These are phyloP conservation scores for Aegilops bicornis DNA, from an alignment of 176 grass and related monocot species.

Conservation along the genomic window DNA sequence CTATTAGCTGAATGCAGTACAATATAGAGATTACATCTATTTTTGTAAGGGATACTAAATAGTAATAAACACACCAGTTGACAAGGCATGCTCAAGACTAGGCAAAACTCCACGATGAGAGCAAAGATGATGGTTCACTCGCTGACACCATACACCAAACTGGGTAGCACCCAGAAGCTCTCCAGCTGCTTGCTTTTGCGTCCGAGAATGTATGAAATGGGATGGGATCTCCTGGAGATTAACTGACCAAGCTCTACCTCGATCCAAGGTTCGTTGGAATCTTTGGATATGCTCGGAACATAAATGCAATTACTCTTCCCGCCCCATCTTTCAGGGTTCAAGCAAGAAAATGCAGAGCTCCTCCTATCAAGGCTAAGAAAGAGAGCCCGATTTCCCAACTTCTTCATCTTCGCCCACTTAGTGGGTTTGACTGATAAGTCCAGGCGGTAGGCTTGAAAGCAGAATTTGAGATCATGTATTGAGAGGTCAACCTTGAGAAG, in stretches of 20 bases:
- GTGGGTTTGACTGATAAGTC: constrained; percentile 10
- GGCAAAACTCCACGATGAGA: neutral
- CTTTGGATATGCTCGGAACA: neutral
- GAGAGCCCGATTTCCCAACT: constrained; percentile 42
- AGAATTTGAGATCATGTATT: neutral
- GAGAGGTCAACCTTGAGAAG: neutral
- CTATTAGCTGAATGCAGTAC: too few species aligned
- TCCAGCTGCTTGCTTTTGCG: neutral
- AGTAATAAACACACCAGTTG: neutral
- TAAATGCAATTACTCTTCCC: constrained; percentile 58
- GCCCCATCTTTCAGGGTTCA: constrained; percentile 51
- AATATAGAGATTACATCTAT: neutral
- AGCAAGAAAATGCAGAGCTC: constrained; percentile 38
- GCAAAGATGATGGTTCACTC: neutral
- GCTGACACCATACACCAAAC: constrained; percentile 1
- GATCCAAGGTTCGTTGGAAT: constrained; percentile 13
- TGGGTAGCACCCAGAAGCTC: constrained; percentile 27
- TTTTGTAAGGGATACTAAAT: neutral
- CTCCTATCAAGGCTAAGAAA: constrained; percentile 33
- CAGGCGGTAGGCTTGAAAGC: constrained; percentile 31
- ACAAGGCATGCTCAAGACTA: neutral
- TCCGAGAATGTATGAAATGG: neutral
- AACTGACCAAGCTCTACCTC: constrained; percentile 10
- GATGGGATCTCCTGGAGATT: neutral
- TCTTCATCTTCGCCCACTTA: constrained; percentile 39